Evolutionary conservation across 257 asterid species (phyloP), one percentile per base, ranked within the genome.

Genomic region (Jacaranda copaia): DNA sequence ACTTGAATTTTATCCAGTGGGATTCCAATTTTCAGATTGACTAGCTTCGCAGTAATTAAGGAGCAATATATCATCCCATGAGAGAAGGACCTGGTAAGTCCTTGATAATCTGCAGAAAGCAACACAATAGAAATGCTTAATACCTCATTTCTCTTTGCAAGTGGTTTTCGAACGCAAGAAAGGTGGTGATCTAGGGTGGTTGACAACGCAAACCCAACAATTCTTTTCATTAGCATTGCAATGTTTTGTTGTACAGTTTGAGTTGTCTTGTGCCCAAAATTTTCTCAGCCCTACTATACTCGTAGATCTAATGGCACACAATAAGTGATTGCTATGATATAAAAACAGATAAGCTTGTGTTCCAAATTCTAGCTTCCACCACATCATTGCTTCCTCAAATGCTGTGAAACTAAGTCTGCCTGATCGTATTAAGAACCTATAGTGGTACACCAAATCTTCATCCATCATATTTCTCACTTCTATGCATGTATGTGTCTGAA

Each of bases 31-130:
- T 93, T 95, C 82, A 89, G 72, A 78, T 91, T 91, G 83, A 93
- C 90, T 68, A 95, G 91, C 88, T 93, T 95, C 49, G 97, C 98
- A 2, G 99, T 95, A 56, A 90, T 87, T 5, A 80, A 81, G 75
- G 98, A 93, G 80, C 99, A 95, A 82, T 90, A 91, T 64, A 95
- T 84, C 75, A 73, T 90, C 76, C 98, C 98, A 81, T 95, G 97
- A 84, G 87, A 80, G 82, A 95, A 95, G 75, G 98, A 88, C 88
- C 32, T 88, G 18, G 99, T 91, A 74, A 95, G 94, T 74, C 98
- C 99, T 89, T 91, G 97, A 93, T 95, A 95, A 88, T 95, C 99
- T 95, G 93, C 85, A 86, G 70, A 80, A 56, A 79, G 55, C 65
- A 77, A 65, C 42, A 70, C 43, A 78, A 76, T 25, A 43, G 2